Conservation (phyloP, 345 rosid genomes). For the Gossypium bickii region DNA sequence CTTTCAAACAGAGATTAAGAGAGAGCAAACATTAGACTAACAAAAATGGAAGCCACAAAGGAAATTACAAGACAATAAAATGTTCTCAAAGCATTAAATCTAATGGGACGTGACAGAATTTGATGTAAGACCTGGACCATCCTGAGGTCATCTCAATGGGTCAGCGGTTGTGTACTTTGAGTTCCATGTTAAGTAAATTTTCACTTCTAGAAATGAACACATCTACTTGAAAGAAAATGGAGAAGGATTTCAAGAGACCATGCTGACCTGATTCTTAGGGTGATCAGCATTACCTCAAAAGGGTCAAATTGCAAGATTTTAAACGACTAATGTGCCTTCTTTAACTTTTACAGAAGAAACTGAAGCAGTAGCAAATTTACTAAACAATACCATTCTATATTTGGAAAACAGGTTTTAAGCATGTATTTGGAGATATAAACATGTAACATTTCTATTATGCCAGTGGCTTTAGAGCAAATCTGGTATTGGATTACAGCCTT, state of each 20-base stretch:
- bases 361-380: background rate
- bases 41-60: constrained; percentile 1
- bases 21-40: background rate
- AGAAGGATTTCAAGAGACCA: background rate
- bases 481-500: too few species aligned
- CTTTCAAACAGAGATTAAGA: background rate
- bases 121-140: background rate
- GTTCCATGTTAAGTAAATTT: background rate
- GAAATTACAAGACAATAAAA: background rate
- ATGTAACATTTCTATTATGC: too few species aligned
- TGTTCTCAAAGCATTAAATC: background rate
- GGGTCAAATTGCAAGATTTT: background rate
- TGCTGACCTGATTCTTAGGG: background rate
- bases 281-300: background rate
- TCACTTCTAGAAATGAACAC: background rate
- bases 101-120: background rate
- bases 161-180: background rate
- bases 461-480: too few species aligned
- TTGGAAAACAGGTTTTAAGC: too few species aligned
- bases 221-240: background rate
- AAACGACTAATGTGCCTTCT: background rate
- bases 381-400: too few species aligned
- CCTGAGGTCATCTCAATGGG: background rate
- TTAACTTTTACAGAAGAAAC: background rate
- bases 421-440: too few species aligned